These are phyloP conservation scores for Trifolium fragiferum DNA, from an alignment of 306 rosid species.

Conservation along the genomic window DNA sequence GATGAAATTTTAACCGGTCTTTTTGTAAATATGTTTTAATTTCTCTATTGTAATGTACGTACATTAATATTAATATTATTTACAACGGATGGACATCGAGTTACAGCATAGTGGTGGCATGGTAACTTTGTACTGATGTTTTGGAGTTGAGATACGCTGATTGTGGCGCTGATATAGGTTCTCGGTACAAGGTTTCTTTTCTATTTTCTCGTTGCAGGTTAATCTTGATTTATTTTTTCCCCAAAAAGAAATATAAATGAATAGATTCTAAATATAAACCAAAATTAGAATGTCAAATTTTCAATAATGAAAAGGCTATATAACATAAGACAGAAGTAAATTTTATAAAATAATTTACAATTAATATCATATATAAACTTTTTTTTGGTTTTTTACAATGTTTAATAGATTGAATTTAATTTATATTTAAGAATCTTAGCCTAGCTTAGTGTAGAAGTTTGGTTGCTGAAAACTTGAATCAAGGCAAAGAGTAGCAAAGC, in stretches of 20 bases:
- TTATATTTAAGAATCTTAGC: not conserved
- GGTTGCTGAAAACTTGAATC: not conserved
- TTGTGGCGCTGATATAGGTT: too few species aligned
- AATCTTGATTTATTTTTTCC: too few species aligned
- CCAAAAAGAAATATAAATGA: too few species aligned
- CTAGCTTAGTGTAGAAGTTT: not conserved
- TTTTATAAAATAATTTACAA: not conserved
- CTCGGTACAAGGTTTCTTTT: too few species aligned
- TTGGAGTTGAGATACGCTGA: not conserved
- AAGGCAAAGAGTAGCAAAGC: not conserved
- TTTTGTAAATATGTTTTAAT: not conserved
- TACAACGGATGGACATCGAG: not conserved
- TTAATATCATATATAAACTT: too few species aligned
- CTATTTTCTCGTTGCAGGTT: too few species aligned
- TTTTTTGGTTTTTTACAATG: too few species aligned
- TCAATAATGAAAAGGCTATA: too few species aligned
- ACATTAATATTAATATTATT: not conserved
- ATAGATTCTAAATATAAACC: too few species aligned
- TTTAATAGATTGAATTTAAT: too few species aligned
- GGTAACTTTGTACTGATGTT: not conserved
- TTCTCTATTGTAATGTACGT: not conserved
- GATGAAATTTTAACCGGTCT: not conserved
- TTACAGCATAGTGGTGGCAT: not conserved
- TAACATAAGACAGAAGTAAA: too few species aligned
- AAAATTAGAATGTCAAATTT: too few species aligned